Percentiles rank a stretch among this genome's conserved stretches.
phyloP scores from a whole-genome alignment of 2,329 filamentous ascomycete species.

The Clarireedia hainanense region DNA sequence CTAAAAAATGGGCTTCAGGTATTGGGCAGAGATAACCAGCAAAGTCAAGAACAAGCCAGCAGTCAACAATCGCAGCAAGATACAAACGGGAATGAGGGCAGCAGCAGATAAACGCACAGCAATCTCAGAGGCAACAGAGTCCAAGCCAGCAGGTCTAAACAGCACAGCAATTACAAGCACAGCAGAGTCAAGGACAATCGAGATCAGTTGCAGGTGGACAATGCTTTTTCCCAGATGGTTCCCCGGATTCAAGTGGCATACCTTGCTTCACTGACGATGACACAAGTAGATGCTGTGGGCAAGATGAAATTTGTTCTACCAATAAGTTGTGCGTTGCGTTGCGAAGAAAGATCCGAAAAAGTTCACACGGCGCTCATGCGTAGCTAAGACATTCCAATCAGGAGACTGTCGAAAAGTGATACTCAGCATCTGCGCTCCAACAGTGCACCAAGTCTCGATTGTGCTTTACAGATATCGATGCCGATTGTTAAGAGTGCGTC shows the following conservation, averaged over 20 bases:
- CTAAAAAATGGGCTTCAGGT: neutral
- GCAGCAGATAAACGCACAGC: too few relatives aligned
- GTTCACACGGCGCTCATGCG: slow-evolving; percentile 13
- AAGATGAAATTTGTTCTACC: slow-evolving; percentile 13
- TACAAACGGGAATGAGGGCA: too few relatives aligned
- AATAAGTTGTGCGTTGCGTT: slow-evolving; percentile 15
- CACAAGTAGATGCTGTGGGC: slow-evolving; percentile 13
- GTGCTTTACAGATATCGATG: neutral
- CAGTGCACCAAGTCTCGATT: neutral
- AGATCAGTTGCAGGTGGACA: neutral
- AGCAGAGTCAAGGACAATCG: neutral
- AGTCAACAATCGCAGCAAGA: neutral
- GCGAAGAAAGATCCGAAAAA: slow-evolving; percentile 5
- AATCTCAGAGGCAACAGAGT: neutral
- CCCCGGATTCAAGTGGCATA: slow-evolving; percentile 7
- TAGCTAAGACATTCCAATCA: slow-evolving; percentile 10
- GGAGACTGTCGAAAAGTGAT: slow-evolving; percentile 6
- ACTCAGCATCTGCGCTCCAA: neutral
- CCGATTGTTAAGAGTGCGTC: neutral
- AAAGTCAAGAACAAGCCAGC: neutral
- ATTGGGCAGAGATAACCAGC: neutral
- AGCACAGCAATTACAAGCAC: neutral
- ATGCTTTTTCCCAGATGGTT: slow-evolving; percentile 13
- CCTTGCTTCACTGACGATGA: slow-evolving; percentile 12
- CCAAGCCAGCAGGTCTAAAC: neutral